These are phyloP conservation scores for Phaffia tasmanica DNA, from an alignment of 768 basidiomycete genomes.

Conservation along the genomic window DNA sequence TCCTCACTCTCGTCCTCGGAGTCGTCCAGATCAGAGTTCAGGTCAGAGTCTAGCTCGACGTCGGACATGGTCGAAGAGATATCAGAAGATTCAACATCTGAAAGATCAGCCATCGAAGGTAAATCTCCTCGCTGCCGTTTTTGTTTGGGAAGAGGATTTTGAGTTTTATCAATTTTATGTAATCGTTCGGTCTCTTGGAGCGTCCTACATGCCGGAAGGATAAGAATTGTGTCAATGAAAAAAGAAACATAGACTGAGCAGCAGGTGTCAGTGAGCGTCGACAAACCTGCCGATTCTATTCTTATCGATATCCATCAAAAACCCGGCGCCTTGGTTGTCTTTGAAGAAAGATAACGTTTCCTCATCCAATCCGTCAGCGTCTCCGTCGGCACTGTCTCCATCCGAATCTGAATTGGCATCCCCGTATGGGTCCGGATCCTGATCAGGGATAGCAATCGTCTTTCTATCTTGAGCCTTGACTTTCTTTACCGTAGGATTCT, in stretches of 20 bases:
- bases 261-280: no score
- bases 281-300: constrained; percentile 15
- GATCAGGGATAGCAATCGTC: constrained; percentile 15
- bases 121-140: constrained; percentile 10
- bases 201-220: background rate
- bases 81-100: constrained; percentile 16
- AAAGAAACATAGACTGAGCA: no score
- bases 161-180: constrained; percentile 12
- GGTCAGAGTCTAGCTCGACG: constrained; percentile 8
- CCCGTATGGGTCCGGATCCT: constrained; percentile 12
- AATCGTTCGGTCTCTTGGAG: constrained; percentile 14
- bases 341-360: constrained; percentile 20
- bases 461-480: constrained; percentile 19
- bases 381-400: background rate
- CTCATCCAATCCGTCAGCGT: constrained; percentile 9
- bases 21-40: constrained; percentile 1
- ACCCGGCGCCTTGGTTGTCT: constrained; percentile 11
- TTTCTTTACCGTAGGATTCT: constrained; percentile 3
- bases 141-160: constrained; percentile 18
- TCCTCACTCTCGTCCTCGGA: background rate
- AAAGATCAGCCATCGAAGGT: constrained; percentile 16
- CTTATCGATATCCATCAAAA: constrained; percentile 19
- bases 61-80: background rate
- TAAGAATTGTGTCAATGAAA: background rate
- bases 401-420: background rate